These are phyloP conservation scores for Nepenthes mirabilis DNA, from an alignment of 148 eudicot species.

Conservation along the genomic window DNA sequence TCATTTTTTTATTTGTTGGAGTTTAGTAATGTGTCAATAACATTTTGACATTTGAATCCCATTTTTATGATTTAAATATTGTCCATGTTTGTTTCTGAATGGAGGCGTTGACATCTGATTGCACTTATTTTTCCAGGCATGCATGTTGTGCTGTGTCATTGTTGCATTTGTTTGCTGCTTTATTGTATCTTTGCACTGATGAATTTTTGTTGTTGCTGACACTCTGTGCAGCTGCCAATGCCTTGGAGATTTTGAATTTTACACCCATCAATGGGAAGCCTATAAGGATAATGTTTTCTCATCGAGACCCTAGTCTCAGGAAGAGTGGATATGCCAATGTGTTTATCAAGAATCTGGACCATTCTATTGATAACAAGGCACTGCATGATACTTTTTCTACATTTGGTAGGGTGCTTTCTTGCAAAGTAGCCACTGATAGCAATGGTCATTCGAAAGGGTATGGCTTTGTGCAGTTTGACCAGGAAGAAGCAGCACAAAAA, in stretches of 20 bases:
- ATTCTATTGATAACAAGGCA: slow-evolving; percentile 40
- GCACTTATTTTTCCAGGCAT: too few species aligned
- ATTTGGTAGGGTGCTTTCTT: slow-evolving; percentile 51
- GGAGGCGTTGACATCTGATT: too few species aligned
- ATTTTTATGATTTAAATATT: too few species aligned
- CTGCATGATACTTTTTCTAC: slow-evolving; percentile 40
- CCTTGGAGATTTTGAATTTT: slow-evolving; percentile 42
- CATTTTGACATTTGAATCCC: too few species aligned
- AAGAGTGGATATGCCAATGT: slow-evolving; percentile 54
- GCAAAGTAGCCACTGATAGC: slow-evolving; percentile 44
- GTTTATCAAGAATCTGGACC: slow-evolving; percentile 50
- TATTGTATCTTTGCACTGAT: background rate
- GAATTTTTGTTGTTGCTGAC: slow-evolving; percentile 3
- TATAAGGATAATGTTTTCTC: slow-evolving; percentile 58
- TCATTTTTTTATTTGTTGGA: too few species aligned
- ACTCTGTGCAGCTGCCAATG: slow-evolving; percentile 36
- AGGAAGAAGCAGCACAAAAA: slow-evolving; percentile 39
- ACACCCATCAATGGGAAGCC: slow-evolving; percentile 45
- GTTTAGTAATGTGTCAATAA: too few species aligned
- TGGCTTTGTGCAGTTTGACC: slow-evolving; percentile 53
- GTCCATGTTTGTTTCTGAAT: too few species aligned
- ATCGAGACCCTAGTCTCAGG: slow-evolving; percentile 54
- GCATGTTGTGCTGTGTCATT: too few species aligned
- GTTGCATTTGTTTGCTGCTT: background rate
- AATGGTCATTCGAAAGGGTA: slow-evolving; percentile 51